A percentile compares a stretch with the other conserved stretches of the same genome.
Conservation (phyloP, 2,329 filamentous ascomycete species). For the Exutisphaerella laricina region DNA sequence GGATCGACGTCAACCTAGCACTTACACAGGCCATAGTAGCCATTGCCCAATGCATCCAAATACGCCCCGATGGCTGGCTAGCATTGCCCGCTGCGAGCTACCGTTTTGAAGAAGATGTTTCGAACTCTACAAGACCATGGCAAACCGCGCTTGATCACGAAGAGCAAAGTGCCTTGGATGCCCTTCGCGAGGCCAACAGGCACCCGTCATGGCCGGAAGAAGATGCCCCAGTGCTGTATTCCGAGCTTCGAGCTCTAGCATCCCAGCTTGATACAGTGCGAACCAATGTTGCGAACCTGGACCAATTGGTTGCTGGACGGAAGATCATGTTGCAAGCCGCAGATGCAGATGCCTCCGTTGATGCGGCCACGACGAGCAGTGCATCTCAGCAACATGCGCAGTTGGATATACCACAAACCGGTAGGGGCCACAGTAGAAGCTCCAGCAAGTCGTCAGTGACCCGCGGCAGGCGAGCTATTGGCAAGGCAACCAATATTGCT, state of each 20-base stretch:
- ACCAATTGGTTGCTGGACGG: constrained; percentile 44
- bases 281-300: constrained; percentile 41
- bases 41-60: constrained; percentile 75
- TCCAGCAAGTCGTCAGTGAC: constrained; percentile 21
- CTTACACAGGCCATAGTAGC: constrained; percentile 79
- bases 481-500: constrained; percentile 17
- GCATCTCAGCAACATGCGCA: constrained; percentile 10
- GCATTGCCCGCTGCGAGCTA: constrained; percentile 40
- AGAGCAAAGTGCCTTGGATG: constrained; percentile 26
- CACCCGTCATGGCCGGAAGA: constrained; percentile 35
- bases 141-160: constrained; percentile 32
- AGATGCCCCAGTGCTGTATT: constrained; percentile 37
- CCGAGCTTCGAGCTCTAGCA: constrained; percentile 39
- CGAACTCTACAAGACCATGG: constrained; percentile 35
- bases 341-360: constrained; percentile 35
- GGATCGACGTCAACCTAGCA: constrained; percentile 83
- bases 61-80: constrained; percentile 87
- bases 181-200: constrained; percentile 31
- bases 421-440: constrained; percentile 18
- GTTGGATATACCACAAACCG: constrained; percentile 11
- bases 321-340: constrained; percentile 47
- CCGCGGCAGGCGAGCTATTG: constrained; percentile 12
- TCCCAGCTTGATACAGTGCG: constrained; percentile 41
- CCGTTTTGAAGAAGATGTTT: constrained; percentile 27
- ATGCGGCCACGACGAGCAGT: constrained; percentile 21